Base-by-base conservation (phyloP, 306 rosid genomes). In the Rubus idaeus region DNA sequence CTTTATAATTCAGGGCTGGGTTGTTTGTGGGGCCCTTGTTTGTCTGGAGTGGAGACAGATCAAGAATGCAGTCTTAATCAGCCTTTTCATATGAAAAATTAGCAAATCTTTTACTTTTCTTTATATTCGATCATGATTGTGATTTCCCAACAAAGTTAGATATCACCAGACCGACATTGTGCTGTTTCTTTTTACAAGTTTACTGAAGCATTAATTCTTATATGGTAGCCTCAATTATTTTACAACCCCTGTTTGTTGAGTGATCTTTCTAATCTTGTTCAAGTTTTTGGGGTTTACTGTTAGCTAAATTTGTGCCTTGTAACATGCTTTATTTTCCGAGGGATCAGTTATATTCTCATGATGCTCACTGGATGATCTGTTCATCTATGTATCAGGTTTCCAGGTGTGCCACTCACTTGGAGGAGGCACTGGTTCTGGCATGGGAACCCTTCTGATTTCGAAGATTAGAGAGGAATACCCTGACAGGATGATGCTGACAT, bases 361-460 rank as follows among this genome's bases (percentile, higher is more conserved):
- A 10, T 30, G 35, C 35, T 30, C 35, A 30, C 35, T 30, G 35
- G 35, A 30, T 30, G 35, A 30, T 30, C 35, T 30, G 35, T 30
- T 44, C 40, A 40, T 8, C 23, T 81, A 62, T 57, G 73, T 61
- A 52, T 9, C 88, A 93, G 98, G 98, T 83, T 93, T 93, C 73
- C 98, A 93, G 88, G 98, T 93, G 72, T 93, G 98, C 75, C 98
- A 93, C 83, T 93, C 98, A 5, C 96, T 93, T 68, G 98, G 98
- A 76, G 98, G 98, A 81, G 98, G 98, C 58, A 93, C 98, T 0
- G 98, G 96, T 65, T 93, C 98, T 53, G 98, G 98, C 68, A 93
- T 93, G 98, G 96, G 96, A 77, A 93, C 98, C 60, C 83, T 93
- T 14, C 83, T 93, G 71, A 93, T 93, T 77, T 91, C 98, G 4